Evolutionary conservation across 768 basidiomycete species (phyloP).

Genomic region (Termitomyces heimii): DNA sequence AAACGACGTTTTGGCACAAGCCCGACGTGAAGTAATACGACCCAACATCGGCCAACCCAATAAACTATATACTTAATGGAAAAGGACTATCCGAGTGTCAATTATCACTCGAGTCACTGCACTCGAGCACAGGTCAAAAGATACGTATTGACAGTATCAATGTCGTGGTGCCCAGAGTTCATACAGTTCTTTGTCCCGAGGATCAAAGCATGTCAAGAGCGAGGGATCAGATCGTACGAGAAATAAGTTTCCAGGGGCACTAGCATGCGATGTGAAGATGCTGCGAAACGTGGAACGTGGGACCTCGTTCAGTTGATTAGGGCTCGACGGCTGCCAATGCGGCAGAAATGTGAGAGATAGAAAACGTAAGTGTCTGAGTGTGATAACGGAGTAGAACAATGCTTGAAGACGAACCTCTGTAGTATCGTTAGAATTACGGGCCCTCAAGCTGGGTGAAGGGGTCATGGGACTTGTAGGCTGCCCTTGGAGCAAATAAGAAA

Average conservation of each 20-base stretch:
- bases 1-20: neutral
- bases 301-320: constrained; percentile 17
- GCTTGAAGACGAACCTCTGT: constrained; percentile 4
- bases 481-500: constrained; percentile 1
- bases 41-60: neutral
- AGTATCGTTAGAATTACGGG: constrained; percentile 1
- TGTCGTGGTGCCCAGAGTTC: constrained; percentile 65
- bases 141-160: constrained; percentile 10
- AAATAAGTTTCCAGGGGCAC: constrained; percentile 27
- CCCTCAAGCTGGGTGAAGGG: constrained; percentile 11
- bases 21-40: neutral
- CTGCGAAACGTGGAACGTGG: constrained; percentile 26
- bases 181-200: constrained; percentile 70
- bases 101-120: neutral
- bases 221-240: constrained; percentile 60
- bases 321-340: constrained; percentile 2
- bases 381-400: neutral
- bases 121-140: neutral
- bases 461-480: constrained; percentile 13
- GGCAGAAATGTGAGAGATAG: neutral
- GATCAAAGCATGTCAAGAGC: constrained; percentile 69
- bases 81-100: neutral
- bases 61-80: neutral
- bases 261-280: constrained; percentile 20
- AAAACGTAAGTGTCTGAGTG: constrained; percentile 3